phyloP scores from a whole-genome alignment of 106 monocot species.

The Alisma plantagoaquatica region DNA sequence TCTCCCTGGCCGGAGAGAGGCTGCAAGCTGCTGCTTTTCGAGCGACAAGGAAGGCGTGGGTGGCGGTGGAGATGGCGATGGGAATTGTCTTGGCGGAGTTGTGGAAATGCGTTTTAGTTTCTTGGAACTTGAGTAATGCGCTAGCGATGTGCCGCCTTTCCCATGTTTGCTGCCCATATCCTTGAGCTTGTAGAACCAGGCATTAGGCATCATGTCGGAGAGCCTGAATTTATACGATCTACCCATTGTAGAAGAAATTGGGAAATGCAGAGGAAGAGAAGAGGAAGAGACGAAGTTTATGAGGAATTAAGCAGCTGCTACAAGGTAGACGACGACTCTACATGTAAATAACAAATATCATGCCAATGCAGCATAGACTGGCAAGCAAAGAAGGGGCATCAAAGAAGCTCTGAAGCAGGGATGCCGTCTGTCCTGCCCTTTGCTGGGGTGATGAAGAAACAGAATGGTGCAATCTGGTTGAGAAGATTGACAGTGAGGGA shows the following conservation, averaged over 20 bases:
- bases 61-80: neutral
- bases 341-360: neutral
- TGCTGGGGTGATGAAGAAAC: too few species aligned
- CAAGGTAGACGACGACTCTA: neutral
- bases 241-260: conserved; percentile 4
- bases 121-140: neutral
- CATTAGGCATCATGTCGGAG: conserved; percentile 7
- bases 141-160: neutral
- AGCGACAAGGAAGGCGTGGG: neutral
- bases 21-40: neutral
- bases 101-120: neutral
- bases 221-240: conserved; percentile 8
- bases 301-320: neutral
- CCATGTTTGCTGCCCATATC: neutral
- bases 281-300: too few species aligned
- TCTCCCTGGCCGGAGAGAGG: conserved; percentile 17
- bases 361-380: neutral
- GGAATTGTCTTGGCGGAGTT: too few species aligned
- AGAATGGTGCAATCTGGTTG: too few species aligned
- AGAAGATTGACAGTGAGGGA: too few species aligned
- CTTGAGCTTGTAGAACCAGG: conserved; percentile 21
- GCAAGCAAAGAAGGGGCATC: neutral
- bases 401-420: too few species aligned
- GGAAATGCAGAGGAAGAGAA: too few species aligned
- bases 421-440: too few species aligned